phyloP scores from a whole-genome alignment of 139 green algal species.

The Closterium sp. region DNA sequence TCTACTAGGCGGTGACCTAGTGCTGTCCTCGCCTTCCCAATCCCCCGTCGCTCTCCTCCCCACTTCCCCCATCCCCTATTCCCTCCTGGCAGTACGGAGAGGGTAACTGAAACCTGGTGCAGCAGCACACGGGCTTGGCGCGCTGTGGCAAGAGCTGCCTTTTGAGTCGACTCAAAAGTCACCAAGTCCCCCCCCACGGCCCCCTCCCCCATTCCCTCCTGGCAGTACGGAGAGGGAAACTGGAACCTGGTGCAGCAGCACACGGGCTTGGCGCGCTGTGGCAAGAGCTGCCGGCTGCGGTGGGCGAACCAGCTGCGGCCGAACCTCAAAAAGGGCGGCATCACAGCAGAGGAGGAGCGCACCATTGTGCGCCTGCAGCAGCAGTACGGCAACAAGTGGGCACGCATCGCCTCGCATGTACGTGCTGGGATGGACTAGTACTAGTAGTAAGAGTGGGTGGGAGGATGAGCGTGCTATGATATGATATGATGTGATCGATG shows the following conservation, averaged over 20 bases:
- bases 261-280: neutral
- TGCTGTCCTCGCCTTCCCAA: too few species aligned
- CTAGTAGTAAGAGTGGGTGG: too few species aligned
- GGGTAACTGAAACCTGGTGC: slow-evolving; percentile 8
- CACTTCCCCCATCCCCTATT: too few species aligned
- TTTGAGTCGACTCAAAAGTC: too few species aligned
- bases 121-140: neutral
- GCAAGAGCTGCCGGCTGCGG: slow-evolving; percentile 32
- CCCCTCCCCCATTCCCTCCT: too few species aligned
- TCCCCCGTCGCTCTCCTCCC: too few species aligned
- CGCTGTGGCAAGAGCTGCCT: slow-evolving; percentile 28
- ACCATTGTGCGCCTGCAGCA: neutral
- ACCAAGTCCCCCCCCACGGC: too few species aligned
- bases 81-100: neutral
- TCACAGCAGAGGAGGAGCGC: slow-evolving; percentile 13
- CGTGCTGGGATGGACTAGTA: slow-evolving; percentile 64
- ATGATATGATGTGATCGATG: too few species aligned
- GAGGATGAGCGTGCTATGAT: too few species aligned
- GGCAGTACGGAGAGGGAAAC: slow-evolving; percentile 11
- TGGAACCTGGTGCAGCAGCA: slow-evolving; percentile 3
- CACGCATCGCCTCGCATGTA: slow-evolving; percentile 45
- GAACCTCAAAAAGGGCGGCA: neutral
- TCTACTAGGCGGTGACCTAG: too few species aligned
- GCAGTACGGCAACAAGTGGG: slow-evolving; percentile 58
- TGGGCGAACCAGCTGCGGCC: slow-evolving; percentile 22